A percentile compares a stretch with the other conserved stretches of the same genome.
phyloP scores from a whole-genome alignment of 345 rosid genomes.

The Microthlaspi erraticum region DNA sequence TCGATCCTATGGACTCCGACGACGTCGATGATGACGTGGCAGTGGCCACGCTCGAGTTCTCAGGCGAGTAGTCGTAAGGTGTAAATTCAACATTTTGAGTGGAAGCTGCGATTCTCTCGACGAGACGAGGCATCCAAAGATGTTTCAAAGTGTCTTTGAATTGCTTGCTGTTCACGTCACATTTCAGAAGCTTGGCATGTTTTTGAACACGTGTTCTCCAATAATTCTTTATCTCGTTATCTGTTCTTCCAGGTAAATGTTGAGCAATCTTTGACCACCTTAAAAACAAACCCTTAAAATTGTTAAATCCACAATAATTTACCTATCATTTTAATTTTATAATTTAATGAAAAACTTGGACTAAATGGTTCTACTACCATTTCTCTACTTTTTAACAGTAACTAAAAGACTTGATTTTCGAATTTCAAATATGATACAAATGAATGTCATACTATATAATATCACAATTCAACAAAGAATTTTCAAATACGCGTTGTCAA shows the following conservation, averaged over 20 bases:
- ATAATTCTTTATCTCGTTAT: constrained; percentile 77
- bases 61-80: constrained; percentile 20
- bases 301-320: not conserved
- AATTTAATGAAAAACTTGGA: too few species aligned
- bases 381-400: not conserved
- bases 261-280: constrained; percentile 85
- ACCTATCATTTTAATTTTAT: not conserved
- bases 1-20: constrained; percentile 21
- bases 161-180: constrained; percentile 62
- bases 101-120: constrained; percentile 17
- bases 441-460: not conserved
- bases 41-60: constrained; percentile 9
- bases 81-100: not conserved
- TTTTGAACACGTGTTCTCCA: constrained; percentile 81
- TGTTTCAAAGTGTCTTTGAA: constrained; percentile 56
- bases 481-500: not conserved
- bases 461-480: not conserved
- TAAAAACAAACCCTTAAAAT: not conserved
- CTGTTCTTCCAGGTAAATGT: constrained; percentile 76
- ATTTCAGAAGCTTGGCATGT: constrained; percentile 62
- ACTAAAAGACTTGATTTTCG: not conserved
- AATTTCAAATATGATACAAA: not conserved
- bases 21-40: constrained; percentile 23
- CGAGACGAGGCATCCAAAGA: constrained; percentile 61
- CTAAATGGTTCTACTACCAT: not conserved